Evolutionary conservation across 2,329 filamentous ascomycete species (phyloP).

Genomic region (Sordariomycetes sp.): DNA sequence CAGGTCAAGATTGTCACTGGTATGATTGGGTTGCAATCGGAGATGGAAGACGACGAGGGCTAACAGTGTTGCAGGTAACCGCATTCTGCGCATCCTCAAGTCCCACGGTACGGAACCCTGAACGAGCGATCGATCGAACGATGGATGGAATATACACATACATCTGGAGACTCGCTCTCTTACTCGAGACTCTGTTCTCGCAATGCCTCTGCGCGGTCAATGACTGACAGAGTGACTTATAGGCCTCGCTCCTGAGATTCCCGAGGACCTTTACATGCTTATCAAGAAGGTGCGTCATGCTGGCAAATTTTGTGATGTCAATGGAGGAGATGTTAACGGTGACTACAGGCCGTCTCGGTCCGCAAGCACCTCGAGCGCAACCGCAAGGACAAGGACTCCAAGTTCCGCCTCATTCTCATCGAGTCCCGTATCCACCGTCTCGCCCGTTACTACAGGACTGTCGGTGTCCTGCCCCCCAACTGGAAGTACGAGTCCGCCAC

Average conservation of each 20-base stretch:
- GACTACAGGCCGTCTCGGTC: slow-evolving; percentile 76
- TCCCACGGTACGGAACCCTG: slow-evolving; percentile 71
- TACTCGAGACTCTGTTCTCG: slow-evolving; percentile 9
- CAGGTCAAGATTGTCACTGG: slow-evolving; percentile 97
- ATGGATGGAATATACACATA: slow-evolving; percentile 16
- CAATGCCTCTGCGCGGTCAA: slow-evolving; percentile 80
- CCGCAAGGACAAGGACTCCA: slow-evolving; percentile 99
- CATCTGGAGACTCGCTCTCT: slow-evolving; percentile 9
- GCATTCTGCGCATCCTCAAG: slow-evolving; percentile 99
- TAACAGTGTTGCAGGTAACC: slow-evolving; percentile 63
- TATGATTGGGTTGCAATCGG: slow-evolving; percentile 38
- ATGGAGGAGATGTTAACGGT: neutral
- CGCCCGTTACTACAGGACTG: slow-evolving; percentile 99
- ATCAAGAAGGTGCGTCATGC: slow-evolving; percentile 87
- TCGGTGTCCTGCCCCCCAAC: slow-evolving; percentile 74
- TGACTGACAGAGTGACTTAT: slow-evolving; percentile 89
- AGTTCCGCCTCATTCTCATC: slow-evolving; percentile 99
- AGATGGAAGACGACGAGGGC: neutral
- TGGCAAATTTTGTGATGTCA: slow-evolving; percentile 1
- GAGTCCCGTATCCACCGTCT: slow-evolving; percentile 99
- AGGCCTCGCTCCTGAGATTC: slow-evolving; percentile 98
- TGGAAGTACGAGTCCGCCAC: slow-evolving; percentile 99
- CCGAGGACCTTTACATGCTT: slow-evolving; percentile 99
- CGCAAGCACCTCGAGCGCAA: slow-evolving; percentile 99
- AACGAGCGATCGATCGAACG: slow-evolving; percentile 15